Percentiles rank a stretch among this genome's conserved stretches.
Conservation (phyloP, 2,329 filamentous ascomycete genomes). For the Elsinoe arachidis region DNA sequence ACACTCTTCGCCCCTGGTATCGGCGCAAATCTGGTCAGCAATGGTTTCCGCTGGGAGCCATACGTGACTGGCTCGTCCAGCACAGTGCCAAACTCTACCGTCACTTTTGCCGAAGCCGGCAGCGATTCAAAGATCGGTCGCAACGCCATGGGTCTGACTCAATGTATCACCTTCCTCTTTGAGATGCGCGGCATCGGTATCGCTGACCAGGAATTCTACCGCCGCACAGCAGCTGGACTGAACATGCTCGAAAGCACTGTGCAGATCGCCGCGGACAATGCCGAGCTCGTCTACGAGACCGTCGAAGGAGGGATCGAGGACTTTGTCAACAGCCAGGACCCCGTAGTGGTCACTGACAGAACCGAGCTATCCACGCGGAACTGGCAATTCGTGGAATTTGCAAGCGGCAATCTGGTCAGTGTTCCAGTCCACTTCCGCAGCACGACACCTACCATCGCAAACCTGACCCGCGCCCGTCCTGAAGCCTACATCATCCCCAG, state of each 20-base stretch:
- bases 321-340: constrained; percentile 22
- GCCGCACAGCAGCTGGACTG: constrained; percentile 27
- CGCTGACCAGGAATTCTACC: constrained; percentile 28
- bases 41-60: constrained; percentile 27
- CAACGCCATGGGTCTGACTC: constrained; percentile 30
- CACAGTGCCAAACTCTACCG: constrained; percentile 20
- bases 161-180: constrained; percentile 29
- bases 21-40: constrained; percentile 22
- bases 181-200: constrained; percentile 31
- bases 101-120: constrained; percentile 27
- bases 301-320: constrained; percentile 25
- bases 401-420: constrained; percentile 26
- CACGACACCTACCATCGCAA: constrained; percentile 28
- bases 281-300: constrained; percentile 22
- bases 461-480: constrained; percentile 28
- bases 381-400: constrained; percentile 28
- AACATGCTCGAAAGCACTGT: constrained; percentile 29
- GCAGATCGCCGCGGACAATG: constrained; percentile 26
- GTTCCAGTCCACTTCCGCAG: constrained; percentile 28
- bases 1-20: constrained; percentile 28
- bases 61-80: constrained; percentile 25
- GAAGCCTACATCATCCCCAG: constrained; percentile 30
- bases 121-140: constrained; percentile 31
- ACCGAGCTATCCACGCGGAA: constrained; percentile 24
- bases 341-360: constrained; percentile 28